Percentiles rank a stretch among this genome's conserved stretches.
phyloP scores from a whole-genome alignment of 345 rosid species.

The Heritiera littoralis region DNA sequence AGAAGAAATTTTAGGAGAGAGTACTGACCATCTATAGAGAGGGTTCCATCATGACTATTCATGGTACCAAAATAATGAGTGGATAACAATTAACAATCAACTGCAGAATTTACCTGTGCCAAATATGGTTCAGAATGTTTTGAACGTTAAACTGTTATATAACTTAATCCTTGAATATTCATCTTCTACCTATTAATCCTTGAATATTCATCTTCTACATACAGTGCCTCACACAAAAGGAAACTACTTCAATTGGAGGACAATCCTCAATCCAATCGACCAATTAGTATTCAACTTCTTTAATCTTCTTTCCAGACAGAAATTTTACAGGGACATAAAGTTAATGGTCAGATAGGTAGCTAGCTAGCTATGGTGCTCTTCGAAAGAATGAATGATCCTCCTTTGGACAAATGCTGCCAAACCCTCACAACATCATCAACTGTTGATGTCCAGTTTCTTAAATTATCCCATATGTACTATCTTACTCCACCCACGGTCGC shows the following conservation, averaged over 20 bases:
- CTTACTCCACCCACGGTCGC: not conserved
- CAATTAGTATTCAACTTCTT: not conserved
- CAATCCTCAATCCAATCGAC: conserved; percentile 3
- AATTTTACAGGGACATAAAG: not conserved
- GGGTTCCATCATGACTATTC: not conserved
- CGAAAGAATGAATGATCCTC: not conserved
- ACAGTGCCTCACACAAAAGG: not conserved
- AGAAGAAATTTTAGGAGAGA: too few relatives aligned
- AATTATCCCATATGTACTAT: not conserved
- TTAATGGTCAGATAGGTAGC: not conserved
- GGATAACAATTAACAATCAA: not conserved
- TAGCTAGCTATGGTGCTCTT: not conserved
- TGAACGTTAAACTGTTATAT: not conserved
- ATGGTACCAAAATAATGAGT: not conserved
- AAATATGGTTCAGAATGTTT: not conserved
- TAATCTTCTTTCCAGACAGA: too few relatives aligned
- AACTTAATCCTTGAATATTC: not conserved
- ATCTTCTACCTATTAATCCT: too few relatives aligned
- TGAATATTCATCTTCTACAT: not conserved
- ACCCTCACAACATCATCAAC: not conserved
- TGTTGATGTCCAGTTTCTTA: not conserved
- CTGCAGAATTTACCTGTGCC: not conserved
- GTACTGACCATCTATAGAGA: not conserved
- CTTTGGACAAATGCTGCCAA: not conserved
- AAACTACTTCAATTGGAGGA: not conserved